These are phyloP conservation scores for Hyparrhenia diplandra DNA, from an alignment of 176 grass and related monocot species.

Conservation along the genomic window DNA sequence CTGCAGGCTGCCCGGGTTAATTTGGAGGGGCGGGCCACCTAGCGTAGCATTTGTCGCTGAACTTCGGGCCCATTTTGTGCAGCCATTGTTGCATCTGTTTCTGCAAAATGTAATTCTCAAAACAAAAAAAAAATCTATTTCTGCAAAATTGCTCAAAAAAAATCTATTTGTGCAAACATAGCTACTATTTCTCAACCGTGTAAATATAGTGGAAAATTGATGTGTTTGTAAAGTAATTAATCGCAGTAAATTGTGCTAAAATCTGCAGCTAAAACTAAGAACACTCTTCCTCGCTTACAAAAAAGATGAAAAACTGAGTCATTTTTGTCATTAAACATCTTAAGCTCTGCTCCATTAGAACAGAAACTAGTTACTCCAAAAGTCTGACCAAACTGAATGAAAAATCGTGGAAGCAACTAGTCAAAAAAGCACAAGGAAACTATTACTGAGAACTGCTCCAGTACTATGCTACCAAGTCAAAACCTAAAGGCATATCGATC, in stretches of 20 bases:
- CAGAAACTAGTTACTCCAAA: not conserved
- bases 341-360: not conserved
- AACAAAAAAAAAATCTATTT: too few species aligned
- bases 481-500: not conserved
- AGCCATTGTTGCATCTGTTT: not conserved
- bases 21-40: not conserved
- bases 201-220: not conserved
- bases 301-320: too few species aligned
- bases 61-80: not conserved
- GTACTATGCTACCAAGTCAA: slow-evolving; percentile 13
- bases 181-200: not conserved
- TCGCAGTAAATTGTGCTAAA: not conserved
- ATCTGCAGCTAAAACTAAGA: not conserved
- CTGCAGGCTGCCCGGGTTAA: not conserved
- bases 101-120: not conserved
- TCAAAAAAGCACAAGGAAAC: not conserved
- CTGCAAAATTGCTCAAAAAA: not conserved
- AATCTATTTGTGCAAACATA: too few species aligned
- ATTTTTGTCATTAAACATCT: not conserved
- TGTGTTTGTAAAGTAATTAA: too few species aligned
- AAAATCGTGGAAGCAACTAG: not conserved
- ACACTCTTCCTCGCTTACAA: too few species aligned
- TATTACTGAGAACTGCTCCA: not conserved
- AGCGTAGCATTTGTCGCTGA: not conserved
- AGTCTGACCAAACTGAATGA: not conserved